Evolutionary conservation across 352 stramenopile genomes (phyloP), one percentile per base, ranked within the genome.

Genomic region (Phytopythium aichiense): DNA sequence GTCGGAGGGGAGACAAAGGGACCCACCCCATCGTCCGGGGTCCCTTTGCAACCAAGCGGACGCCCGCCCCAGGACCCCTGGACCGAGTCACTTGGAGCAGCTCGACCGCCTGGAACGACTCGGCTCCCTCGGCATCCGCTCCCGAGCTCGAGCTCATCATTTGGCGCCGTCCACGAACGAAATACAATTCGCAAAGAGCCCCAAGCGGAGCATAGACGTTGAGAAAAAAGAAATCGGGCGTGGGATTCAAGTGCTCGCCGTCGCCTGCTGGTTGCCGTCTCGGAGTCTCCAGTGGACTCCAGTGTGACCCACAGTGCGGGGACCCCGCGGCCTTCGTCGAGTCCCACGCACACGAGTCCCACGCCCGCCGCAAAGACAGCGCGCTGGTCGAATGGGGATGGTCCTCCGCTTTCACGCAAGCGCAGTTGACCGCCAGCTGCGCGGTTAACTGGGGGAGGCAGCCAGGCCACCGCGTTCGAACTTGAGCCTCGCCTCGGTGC

Each of bases 151-250:
- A 56, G 50, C 7, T 40, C 25, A 23, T 56, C 28, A 42, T 42
- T 30, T n/a, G 15, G 50, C 16, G 28, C 25, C 50, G 5, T 42
- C 50, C 50, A 56, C 50, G 50, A 56, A 56, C 50, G 50, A 56
- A 56, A 56, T 40, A 40, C 28, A 42, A 56, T 56, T 56, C 50
- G 30, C 12, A 23, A 11, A 23, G 18, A 8, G 22, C 9, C 46
- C 46, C n/a, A 50, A 50, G 23, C 18, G 18, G 40, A 12, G n/a
- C 46, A 52, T 56, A 42, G 28, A 15, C 50, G 28, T 30, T 56
- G 50, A 56, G 50, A 56, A 56, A 56, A 56, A 56, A 56, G 50
- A 56, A 56, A 56, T 56, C 28, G 28, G 31, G 50, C 15, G 23
- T 35, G 22, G 48, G 48, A 30, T 35, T 30, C 48, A 35, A 53